Base-by-base conservation (phyloP, 345 rosid genomes). In the Euphorbia lathyris region DNA sequence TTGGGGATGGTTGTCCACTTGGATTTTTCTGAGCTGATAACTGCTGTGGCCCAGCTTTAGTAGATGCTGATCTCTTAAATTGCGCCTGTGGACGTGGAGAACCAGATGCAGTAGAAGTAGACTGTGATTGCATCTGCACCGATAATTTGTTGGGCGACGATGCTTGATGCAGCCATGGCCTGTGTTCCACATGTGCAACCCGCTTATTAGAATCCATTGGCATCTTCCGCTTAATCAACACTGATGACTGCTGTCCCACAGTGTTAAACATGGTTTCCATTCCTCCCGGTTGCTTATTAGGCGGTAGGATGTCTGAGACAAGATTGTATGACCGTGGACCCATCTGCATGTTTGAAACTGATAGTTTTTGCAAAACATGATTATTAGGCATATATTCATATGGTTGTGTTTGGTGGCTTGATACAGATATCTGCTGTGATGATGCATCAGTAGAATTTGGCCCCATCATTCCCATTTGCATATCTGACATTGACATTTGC, bases 161-260 rank as follows among this genome's bases (percentile, higher is more conserved):
- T 29, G 69, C 65, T 48, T 81, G 90, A 69, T 84, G 89, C 76
- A 91, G 76, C 99, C 98, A 95, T 47, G 98, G 99, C 76, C 94
- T 88, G 75, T 70, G 87, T 66, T 92, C 94, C 74, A 69, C 51
- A 6, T 87, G 89, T 22, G 76, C 79, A 60, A 83, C 59, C 53
- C 86, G 85, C 75, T 89, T 92, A 76, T 79, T 85, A 30, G 84
- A 48, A 29, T 83, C 94, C 66, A 74, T 73, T 9, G 84, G 80
- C 34, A 87, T 79, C 79, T 88, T 92, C 20, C 95, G 83, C 85
- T 92, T 91, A 58, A 52, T 75, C 70, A 63, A 56, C 56, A 61
- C 32, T 36, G 85, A 51, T 0, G 80, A 63, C 67, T 80, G 93
- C 73, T 80, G 78, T 47, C 71, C 79, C 50, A 55, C 70, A 72